Conservation (phyloP, 2,329 filamentous ascomycete genomes). For the Tympanopsis confertula region DNA sequence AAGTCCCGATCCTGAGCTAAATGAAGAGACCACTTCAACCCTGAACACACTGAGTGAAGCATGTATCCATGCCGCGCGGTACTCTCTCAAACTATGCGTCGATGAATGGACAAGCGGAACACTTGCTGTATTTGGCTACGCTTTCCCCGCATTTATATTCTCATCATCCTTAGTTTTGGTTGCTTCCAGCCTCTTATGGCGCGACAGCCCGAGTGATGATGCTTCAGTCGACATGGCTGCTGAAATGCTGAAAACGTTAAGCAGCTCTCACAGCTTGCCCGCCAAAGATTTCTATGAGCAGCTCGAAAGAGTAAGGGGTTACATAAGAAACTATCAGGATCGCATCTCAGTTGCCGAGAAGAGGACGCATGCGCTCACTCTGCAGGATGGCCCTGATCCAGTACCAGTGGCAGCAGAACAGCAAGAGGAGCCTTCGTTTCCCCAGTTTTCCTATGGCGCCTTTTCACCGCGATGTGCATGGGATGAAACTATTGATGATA, state of each 20-base stretch:
- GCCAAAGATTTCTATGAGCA: slow-evolving; percentile 15
- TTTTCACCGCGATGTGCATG: too few species aligned
- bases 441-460: too few species aligned
- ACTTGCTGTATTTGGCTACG: slow-evolving; percentile 20
- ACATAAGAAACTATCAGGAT: too few species aligned
- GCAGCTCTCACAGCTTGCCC: slow-evolving; percentile 13
- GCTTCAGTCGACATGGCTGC: slow-evolving; percentile 13
- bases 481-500: too few species aligned
- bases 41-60: slow-evolving; percentile 15
- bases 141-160: slow-evolving; percentile 21
- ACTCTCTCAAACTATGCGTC: slow-evolving; percentile 18
- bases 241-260: slow-evolving; percentile 12
- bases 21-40: slow-evolving; percentile 14
- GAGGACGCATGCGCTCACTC: too few species aligned
- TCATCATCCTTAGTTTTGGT: slow-evolving; percentile 19
- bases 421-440: too few species aligned
- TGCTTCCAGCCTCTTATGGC: slow-evolving; percentile 16
- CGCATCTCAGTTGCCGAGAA: too few species aligned
- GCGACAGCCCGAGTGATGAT: slow-evolving; percentile 8
- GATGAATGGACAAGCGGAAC: slow-evolving; percentile 19
- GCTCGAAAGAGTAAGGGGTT: slow-evolving; percentile 8
- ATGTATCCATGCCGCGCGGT: slow-evolving; percentile 19
- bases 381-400: too few species aligned
- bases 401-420: too few species aligned
- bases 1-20: too few species aligned